Base-by-base conservation (phyloP, 139 green algal genomes). In the Coelastrella sp. region DNA sequence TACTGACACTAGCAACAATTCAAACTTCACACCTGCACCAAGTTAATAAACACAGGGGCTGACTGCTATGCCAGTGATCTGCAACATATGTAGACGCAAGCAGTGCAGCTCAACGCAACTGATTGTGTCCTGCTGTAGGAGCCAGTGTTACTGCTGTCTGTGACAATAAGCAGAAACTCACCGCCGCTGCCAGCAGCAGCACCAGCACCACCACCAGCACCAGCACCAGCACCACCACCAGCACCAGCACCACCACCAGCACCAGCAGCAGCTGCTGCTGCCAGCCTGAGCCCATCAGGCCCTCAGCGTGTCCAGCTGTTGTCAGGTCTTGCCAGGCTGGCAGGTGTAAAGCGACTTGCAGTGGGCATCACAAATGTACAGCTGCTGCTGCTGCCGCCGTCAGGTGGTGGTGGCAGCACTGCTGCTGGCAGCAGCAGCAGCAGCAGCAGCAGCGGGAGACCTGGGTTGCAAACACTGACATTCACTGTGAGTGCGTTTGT, bases 341-440 rank as follows among this genome's bases (percentile, higher is more conserved):
- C 72, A 27, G 72, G 72, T 21, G 72, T 80, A 8, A 30, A 48
- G 38, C 48, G 48, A 53, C 32, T 80, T 27, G 45, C 72, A 30
- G 72, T 80, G 13, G 48, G 45, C 13, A 13, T 80, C 21, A 62
- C 30, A 71, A 25, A 41, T 71, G 62, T 30, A 21, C 27, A 7
- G 25, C 59, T 71, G 62, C 62, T 71, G n/a, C 62, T n/a, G n/a
- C n/a, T n/a, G n/a, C n/a, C n/a, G n/a, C n/a, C n/a, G n/a, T n/a
- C n/a, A n/a, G n/a, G n/a, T n/a, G n/a, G n/a, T n/a, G n/a, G n/a
- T n/a, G n/a, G n/a, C n/a, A n/a, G n/a, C n/a, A 71, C 62, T 21
- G 32, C 5, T n/a, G 35, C 17, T 23, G 35, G 5, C 35, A 50
- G 66, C 66, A 53, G 66, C 64, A 74, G 64, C 64, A 48, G 64